These are phyloP conservation scores for Stropharia rugosoannulata DNA, from an alignment of 768 basidiomycete species.

Conservation along the genomic window DNA sequence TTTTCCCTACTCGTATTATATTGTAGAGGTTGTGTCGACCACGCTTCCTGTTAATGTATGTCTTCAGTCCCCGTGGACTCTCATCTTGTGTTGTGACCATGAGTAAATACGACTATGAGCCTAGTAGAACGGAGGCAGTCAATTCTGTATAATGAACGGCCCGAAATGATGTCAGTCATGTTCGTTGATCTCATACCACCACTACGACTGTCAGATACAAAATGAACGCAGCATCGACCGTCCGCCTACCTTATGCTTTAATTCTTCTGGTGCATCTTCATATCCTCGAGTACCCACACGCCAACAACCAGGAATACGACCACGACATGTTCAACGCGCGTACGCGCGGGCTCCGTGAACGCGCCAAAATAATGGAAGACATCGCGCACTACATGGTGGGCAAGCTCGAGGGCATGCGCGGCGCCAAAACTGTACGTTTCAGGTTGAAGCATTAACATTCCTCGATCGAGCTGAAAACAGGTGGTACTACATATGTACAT, in stretches of 20 bases:
- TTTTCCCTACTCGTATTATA: constrained; percentile 11
- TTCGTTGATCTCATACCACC: background rate
- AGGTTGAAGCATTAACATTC: background rate
- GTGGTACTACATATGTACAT: background rate
- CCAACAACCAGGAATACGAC: constrained; percentile 49
- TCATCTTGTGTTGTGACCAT: background rate
- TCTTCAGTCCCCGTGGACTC: background rate
- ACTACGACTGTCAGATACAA: background rate
- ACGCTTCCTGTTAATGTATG: constrained; percentile 22
- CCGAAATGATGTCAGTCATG: background rate
- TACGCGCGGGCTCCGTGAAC: constrained; percentile 46
- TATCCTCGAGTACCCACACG: constrained; percentile 48
- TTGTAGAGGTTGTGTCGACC: constrained; percentile 18
- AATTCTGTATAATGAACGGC: background rate
- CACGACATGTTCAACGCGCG: constrained; percentile 45
- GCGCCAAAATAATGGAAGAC: constrained; percentile 52
- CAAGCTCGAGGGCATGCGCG: constrained; percentile 37
- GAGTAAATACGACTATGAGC: too few species aligned
- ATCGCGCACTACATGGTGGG: constrained; percentile 47
- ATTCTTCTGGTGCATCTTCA: constrained; percentile 53
- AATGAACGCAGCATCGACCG: background rate
- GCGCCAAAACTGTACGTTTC: constrained; percentile 25
- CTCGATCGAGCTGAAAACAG: background rate
- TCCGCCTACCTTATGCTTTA: constrained; percentile 37
- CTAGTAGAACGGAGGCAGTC: background rate